phyloP scores from a whole-genome alignment of 345 rosid species.

The Conringia planisiliqua region DNA sequence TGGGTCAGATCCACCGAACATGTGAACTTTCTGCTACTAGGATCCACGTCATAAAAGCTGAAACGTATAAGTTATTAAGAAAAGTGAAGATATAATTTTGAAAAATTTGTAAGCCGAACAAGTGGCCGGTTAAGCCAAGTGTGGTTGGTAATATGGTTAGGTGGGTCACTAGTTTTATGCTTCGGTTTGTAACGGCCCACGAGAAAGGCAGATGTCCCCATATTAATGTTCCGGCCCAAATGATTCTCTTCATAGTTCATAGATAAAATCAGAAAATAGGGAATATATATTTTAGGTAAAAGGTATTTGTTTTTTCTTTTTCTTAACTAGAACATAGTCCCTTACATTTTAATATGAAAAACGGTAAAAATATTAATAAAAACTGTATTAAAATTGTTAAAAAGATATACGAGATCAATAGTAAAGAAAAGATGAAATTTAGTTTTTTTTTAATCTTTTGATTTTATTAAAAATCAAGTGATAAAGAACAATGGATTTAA shows the following conservation, averaged over 20 bases:
- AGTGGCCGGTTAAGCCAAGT: not conserved
- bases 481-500: too few species aligned
- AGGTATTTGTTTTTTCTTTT: not conserved
- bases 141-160: slow-evolving; percentile 7
- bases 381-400: too few species aligned
- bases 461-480: too few species aligned
- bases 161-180: not conserved
- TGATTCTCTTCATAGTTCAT: not conserved
- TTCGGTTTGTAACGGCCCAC: slow-evolving; percentile 13
- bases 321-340: too few species aligned
- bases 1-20: slow-evolving; percentile 18
- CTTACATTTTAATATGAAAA: too few species aligned
- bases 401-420: too few species aligned
- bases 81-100: not conserved
- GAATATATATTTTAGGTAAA: too few species aligned
- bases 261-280: too few species aligned
- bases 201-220: not conserved
- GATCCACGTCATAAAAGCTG: slow-evolving; percentile 24
- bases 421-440: too few species aligned
- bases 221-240: slow-evolving; percentile 13
- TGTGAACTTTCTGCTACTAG: slow-evolving; percentile 11
- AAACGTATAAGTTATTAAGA: not conserved
- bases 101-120: not conserved
- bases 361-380: too few species aligned
- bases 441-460: too few species aligned